Evolutionary conservation across 495 filamentous ascomycete species (phyloP).

Genomic region (Thermothielavioides terrestris): DNA sequence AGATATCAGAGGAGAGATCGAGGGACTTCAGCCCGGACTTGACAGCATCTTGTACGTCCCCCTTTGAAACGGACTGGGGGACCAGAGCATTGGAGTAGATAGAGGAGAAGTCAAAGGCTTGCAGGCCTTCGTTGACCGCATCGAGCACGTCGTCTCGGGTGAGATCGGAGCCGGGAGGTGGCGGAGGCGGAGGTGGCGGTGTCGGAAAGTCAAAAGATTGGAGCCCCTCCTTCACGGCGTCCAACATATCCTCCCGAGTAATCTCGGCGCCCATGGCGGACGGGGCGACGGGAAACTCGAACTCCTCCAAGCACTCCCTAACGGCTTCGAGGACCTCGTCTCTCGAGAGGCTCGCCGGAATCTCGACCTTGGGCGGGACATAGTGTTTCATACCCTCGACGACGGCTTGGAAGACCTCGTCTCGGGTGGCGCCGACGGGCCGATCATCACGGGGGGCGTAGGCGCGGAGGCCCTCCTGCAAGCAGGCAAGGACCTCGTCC

Average conservation of each 20-base stretch:
- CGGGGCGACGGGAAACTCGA: conserved; percentile 52
- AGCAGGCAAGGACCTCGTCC: conserved; percentile 76
- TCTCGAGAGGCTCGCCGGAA: conserved; percentile 56
- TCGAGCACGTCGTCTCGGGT: conserved; percentile 34
- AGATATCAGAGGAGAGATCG: conserved; percentile 18
- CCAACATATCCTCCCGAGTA: conserved; percentile 44
- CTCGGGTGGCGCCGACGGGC: conserved; percentile 50
- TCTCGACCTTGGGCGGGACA: conserved; percentile 57
- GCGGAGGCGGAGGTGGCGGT: conserved; percentile 14
- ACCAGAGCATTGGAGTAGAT: conserved; percentile 19
- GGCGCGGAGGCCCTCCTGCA: conserved; percentile 72
- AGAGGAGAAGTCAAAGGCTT: conserved; percentile 33
- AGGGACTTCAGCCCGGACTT: conserved; percentile 19
- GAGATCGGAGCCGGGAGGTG: conserved; percentile 9
- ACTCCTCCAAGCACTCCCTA: conserved; percentile 66
- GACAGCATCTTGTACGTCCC: conserved; percentile 22
- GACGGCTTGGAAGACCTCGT: conserved; percentile 76
- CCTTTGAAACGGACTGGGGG: conserved; percentile 15
- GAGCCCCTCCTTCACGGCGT: conserved; percentile 47
- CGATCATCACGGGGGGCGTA: conserved; percentile 51
- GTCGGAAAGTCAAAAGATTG: conserved; percentile 37
- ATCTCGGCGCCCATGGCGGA: conserved; percentile 36
- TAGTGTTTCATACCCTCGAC: conserved; percentile 73
- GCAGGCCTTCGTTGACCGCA: conserved; percentile 37
- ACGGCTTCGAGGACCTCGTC: conserved; percentile 72